phyloP scores from a whole-genome alignment of 768 basidiomycete genomes.

The Serendipita sp. region DNA sequence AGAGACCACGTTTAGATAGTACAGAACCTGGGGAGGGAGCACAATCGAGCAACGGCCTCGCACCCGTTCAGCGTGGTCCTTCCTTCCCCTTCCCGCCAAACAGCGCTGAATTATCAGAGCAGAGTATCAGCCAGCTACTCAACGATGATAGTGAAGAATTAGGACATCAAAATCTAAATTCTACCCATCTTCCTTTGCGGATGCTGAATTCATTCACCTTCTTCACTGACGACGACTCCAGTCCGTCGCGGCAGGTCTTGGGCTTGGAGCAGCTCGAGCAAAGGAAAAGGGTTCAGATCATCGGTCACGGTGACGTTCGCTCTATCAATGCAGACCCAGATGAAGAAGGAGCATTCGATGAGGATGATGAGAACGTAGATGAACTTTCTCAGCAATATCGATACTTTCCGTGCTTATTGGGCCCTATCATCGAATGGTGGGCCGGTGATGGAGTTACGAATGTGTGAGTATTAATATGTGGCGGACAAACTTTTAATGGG shows the following conservation, averaged over 20 bases:
- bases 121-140: no score
- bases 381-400: not conserved
- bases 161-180: no score
- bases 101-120: no score
- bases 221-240: not conserved
- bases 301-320: not conserved
- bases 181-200: no score
- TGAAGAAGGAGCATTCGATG: not conserved
- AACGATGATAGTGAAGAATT: no score
- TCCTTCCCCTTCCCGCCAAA: no score
- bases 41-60: no score
- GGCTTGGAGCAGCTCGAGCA: not conserved
- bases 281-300: not conserved
- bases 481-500: not conserved
- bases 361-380: constrained; percentile 3
- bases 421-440: not conserved
- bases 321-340: not conserved
- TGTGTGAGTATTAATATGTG: not conserved
- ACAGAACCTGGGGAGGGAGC: no score
- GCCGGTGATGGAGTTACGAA: not conserved
- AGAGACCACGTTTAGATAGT: no score
- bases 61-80: no score
- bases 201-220: not conserved
- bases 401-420: not conserved
- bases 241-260: not conserved